These are phyloP conservation scores for Nidularia pulvinata DNA, from an alignment of 768 basidiomycete genomes.

Conservation along the genomic window DNA sequence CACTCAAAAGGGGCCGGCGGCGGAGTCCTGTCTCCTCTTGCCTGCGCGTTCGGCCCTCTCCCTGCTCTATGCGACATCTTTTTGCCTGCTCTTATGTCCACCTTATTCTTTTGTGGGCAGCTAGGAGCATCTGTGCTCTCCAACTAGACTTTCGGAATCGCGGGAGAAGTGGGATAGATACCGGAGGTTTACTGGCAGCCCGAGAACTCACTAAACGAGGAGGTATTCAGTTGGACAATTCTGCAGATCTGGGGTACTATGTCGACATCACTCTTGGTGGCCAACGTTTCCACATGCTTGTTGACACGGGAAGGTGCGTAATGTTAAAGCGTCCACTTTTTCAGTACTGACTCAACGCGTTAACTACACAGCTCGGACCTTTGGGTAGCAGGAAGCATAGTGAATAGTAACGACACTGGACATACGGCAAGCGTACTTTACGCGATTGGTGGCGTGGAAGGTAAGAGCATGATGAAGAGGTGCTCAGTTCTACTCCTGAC, in stretches of 20 bases:
- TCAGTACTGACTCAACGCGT: neutral
- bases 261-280: slow-evolving; percentile 34
- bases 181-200: too few relatives aligned
- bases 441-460: slow-evolving; percentile 51
- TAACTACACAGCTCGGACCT: slow-evolving; percentile 63
- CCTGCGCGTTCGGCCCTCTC: too few relatives aligned
- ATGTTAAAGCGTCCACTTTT: neutral
- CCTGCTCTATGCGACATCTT: too few relatives aligned
- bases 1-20: too few relatives aligned
- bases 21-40: too few relatives aligned
- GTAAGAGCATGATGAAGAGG: slow-evolving; percentile 22
- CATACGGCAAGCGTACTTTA: slow-evolving; percentile 41
- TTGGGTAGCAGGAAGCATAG: slow-evolving; percentile 51
- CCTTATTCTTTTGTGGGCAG: too few relatives aligned
- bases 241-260: slow-evolving; percentile 36
- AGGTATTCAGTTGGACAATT: too few relatives aligned
- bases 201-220: too few relatives aligned
- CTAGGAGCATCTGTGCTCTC: too few relatives aligned
- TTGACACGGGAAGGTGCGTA: slow-evolving; percentile 48
- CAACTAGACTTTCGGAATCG: too few relatives aligned
- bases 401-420: slow-evolving; percentile 33
- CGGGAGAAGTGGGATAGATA: too few relatives aligned
- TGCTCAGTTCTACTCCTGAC: neutral
- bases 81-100: too few relatives aligned
- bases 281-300: slow-evolving; percentile 29